Base-by-base conservation (phyloP, 2,329 filamentous ascomycete species). In the Cercospora sojina region DNA sequence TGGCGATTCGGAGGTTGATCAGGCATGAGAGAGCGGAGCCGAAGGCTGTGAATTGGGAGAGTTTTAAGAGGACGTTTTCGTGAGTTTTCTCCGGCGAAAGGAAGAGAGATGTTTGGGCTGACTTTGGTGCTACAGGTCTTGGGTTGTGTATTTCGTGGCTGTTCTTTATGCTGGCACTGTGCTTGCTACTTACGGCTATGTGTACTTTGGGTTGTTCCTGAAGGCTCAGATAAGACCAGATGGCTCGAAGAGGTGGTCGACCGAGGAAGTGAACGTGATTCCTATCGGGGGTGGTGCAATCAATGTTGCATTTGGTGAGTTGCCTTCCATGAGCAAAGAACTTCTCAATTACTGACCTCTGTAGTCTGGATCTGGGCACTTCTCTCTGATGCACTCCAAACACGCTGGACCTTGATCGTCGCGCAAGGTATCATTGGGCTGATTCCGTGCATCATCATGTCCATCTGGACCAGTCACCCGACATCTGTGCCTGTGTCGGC, bases 301-400 rank as follows among this genome's bases (percentile, higher is more conserved):
- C 59, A 83, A 83, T 18, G 81, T 84, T 2, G 76, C 80, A 0
- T 84, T 83, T 63, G 60, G 59, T 62, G 53, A 35, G 59, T 57
- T 4, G 3, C 29, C 3, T 0, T 43, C 16, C 23, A 1, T 12
- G 51, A n/a, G 41, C 29, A 35, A 66, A n/a, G n/a, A n/a, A n/a
- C n/a, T n/a, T 49, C 47, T n/a, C 5, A 3, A 6, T 53, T 13
- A 5, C 41, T 53, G 12, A 59, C 23, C 4, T 27, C 35, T n/a
- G 8, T 8, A 62, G 84, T 85, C 1, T 85, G 83, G 83, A 78
- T 84, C 12, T 86, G 84, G 83, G 83, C 83, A 0, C 78, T 84
- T 2, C 71, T 85, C 0, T 86, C 84, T 0, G 84, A 86, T 72
- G 72, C 80, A 8, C 70, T 86, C 1, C 78, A 79, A 41, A 84